These are phyloP conservation scores for Oryza rufipogon DNA, from an alignment of 176 grass and related monocot species.

Conservation along the genomic window DNA sequence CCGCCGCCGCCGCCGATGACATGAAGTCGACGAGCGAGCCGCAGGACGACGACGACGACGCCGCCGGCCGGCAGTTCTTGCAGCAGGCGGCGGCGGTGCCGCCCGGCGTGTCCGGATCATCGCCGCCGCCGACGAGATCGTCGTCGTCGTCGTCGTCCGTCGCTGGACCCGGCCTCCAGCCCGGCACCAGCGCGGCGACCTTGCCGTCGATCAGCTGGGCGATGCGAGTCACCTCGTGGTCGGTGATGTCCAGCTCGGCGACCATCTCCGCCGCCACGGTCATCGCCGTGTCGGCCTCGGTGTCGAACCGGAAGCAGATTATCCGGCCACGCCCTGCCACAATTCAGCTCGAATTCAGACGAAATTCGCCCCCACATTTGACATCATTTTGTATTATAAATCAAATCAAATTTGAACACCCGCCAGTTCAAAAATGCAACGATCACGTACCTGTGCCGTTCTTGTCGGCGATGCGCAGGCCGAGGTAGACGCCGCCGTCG, in stretches of 20 bases:
- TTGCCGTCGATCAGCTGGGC: conserved; percentile 83
- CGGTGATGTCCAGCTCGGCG: conserved; percentile 77
- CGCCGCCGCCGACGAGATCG: background rate
- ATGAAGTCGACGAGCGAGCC: conserved; percentile 62
- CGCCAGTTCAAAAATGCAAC: background rate
- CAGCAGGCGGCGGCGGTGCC: background rate
- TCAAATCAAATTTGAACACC: background rate
- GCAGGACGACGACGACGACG: conserved; percentile 48
- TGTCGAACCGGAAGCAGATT: conserved; percentile 77
- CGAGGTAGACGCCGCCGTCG: conserved; percentile 68
- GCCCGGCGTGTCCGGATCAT: background rate
- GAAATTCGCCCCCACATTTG: background rate
- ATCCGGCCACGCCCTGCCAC: conserved; percentile 57
- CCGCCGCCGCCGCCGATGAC: background rate
- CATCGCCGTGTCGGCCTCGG: conserved; percentile 67
- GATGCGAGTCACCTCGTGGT: conserved; percentile 84
- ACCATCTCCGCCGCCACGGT: conserved; percentile 87
- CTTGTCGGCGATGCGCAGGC: conserved; percentile 69
- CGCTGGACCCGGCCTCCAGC: conserved; percentile 59
- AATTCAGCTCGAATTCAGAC: background rate
- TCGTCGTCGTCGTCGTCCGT: conserved; percentile 31
- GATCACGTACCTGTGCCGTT: conserved; percentile 34
- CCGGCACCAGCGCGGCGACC: conserved; percentile 59
- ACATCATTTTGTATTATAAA: background rate
- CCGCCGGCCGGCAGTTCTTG: conserved; percentile 51